A percentile compares a stretch with the other conserved stretches of the same genome.
Evolutionary conservation across 345 rosid genomes (phyloP).

Genomic region (Syzygium grande): DNA sequence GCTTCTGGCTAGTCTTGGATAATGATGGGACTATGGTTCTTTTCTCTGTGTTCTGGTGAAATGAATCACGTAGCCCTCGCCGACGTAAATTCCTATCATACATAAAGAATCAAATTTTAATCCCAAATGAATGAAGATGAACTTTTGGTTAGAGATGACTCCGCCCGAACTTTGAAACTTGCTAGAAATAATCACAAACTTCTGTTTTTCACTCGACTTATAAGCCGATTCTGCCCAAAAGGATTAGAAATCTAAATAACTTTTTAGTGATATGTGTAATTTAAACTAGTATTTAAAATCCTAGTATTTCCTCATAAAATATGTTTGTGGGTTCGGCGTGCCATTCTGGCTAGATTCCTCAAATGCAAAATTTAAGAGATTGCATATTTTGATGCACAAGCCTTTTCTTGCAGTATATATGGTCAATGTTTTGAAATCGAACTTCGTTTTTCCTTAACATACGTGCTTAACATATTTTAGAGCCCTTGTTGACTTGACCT

Average conservation of each 20-base stretch:
- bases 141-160: neutral
- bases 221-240: neutral
- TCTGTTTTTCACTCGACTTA: neutral
- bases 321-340: no score
- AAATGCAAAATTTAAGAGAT: neutral
- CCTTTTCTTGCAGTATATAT: neutral
- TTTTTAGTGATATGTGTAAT: rapidly evolving
- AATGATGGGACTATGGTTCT: neutral
- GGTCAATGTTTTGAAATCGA: neutral
- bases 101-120: neutral
- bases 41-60: neutral
- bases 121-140: neutral
- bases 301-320: neutral
- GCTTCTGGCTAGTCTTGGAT: neutral
- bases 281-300: rapidly evolving
- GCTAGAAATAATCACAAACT: neutral
- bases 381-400: neutral
- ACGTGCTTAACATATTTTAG: neutral
- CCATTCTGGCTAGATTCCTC: neutral
- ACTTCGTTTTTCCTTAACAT: neutral
- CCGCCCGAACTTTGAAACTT: rapidly evolving
- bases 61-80: neutral
- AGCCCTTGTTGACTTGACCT: neutral
- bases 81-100: neutral
- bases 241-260: neutral